phyloP scores from a whole-genome alignment of 768 basidiomycete genomes.

The Pulveroboletus sp. region DNA sequence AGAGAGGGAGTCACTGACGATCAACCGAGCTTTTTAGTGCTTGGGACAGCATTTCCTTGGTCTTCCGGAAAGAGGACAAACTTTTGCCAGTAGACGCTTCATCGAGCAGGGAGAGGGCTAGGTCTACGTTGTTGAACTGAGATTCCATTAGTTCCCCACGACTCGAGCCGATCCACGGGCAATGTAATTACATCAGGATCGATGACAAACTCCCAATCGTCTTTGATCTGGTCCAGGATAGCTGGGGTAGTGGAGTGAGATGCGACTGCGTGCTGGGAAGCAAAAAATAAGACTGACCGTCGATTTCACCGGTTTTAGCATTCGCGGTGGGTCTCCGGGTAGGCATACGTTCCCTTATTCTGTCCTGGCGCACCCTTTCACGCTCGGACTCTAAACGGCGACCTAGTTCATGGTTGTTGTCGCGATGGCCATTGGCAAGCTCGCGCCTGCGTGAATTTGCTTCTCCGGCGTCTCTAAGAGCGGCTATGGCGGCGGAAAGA shows the following conservation, averaged over 20 bases:
- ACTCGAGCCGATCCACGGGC: not conserved
- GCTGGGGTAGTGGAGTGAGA: constrained; percentile 41
- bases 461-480: constrained; percentile 57
- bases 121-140: constrained; percentile 91
- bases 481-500: constrained; percentile 56
- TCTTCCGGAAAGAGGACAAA: constrained; percentile 70
- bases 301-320: constrained; percentile 75
- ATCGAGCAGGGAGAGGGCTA: constrained; percentile 87
- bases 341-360: constrained; percentile 65
- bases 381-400: constrained; percentile 58
- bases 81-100: constrained; percentile 68
- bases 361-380: constrained; percentile 62
- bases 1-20: constrained; percentile 47
- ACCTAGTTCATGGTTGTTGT: constrained; percentile 54
- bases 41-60: constrained; percentile 72
- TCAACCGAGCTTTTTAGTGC: constrained; percentile 87
- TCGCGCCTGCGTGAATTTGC: constrained; percentile 51
- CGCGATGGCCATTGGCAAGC: constrained; percentile 49
- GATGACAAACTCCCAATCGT: constrained; percentile 87
- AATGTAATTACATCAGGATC: constrained; percentile 63
- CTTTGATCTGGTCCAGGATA: constrained; percentile 78
- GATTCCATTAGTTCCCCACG: constrained; percentile 7
- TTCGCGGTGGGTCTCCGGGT: constrained; percentile 50
- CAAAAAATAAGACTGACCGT: constrained; percentile 52
- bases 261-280: not conserved